Evolutionary conservation across 2,329 filamentous ascomycete species (phyloP).

Genomic region (Colletotrichum falcatum): DNA sequence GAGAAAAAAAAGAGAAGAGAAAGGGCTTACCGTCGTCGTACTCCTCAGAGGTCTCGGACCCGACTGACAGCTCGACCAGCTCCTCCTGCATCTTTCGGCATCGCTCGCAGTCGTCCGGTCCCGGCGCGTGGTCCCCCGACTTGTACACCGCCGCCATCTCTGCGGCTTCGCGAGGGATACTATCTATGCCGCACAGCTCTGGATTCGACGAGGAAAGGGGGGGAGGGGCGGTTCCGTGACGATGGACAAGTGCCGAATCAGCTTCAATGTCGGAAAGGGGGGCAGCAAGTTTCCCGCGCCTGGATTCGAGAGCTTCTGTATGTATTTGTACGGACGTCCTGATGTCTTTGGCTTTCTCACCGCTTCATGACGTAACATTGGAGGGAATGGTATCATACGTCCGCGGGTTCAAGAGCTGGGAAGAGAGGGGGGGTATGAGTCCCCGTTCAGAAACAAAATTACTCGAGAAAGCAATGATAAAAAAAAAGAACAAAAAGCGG

Average conservation of each 20-base stretch:
- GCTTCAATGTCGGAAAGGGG: not conserved
- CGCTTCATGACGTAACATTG: slow-evolving; percentile 42
- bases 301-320: slow-evolving; percentile 14
- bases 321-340: slow-evolving; percentile 33
- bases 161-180: not conserved
- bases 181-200: not conserved
- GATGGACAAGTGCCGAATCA: not conserved
- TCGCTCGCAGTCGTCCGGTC: slow-evolving; percentile 31
- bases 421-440: slow-evolving; percentile 18
- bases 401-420: slow-evolving; percentile 3
- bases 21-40: slow-evolving; percentile 35
- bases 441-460: slow-evolving; percentile 26
- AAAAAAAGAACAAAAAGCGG: not conserved
- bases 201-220: not conserved
- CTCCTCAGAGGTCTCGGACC: slow-evolving; percentile 29
- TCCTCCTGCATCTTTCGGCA: slow-evolving; percentile 40
- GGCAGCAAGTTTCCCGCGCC: not conserved
- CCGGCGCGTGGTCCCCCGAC: slow-evolving; percentile 14
- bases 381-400: slow-evolving; percentile 41
- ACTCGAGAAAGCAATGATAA: not conserved
- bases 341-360: slow-evolving; percentile 34
- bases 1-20: not conserved
- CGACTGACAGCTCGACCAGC: slow-evolving; percentile 25
- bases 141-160: slow-evolving; percentile 22
- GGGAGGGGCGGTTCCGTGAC: not conserved